Evolutionary conservation across 305 asterid species (phyloP).

Genomic region (Solanum chacoense): DNA sequence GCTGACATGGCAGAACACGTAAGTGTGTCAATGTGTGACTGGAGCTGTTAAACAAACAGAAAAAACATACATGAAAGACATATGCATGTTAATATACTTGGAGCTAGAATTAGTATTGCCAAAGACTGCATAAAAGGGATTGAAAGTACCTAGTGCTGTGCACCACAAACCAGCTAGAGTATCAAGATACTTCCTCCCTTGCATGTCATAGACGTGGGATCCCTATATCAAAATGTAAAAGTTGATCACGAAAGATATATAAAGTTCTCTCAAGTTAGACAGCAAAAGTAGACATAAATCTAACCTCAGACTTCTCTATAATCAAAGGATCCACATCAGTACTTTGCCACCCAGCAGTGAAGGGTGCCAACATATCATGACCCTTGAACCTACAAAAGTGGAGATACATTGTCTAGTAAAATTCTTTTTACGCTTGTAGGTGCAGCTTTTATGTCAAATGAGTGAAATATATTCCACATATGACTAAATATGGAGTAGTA

Average conservation of each 20-base stretch:
- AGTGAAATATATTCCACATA: not conserved
- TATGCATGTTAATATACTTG: not conserved
- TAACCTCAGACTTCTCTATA: slow-evolving; percentile 80
- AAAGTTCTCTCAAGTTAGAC: not conserved
- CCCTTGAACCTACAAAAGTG: slow-evolving; percentile 52
- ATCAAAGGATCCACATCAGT: slow-evolving; percentile 66
- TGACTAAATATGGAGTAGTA: not conserved
- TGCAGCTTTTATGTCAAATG: not conserved
- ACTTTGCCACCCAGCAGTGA: slow-evolving; percentile 91
- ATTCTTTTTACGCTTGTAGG: not conserved
- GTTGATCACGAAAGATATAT: not conserved
- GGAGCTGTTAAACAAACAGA: not conserved
- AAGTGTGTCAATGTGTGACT: not conserved
- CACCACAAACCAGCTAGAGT: slow-evolving; percentile 98
- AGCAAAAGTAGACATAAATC: not conserved
- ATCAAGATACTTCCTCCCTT: slow-evolving; percentile 82
- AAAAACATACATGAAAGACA: not conserved
- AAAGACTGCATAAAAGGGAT: slow-evolving; percentile 1
- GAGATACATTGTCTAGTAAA: slow-evolving; percentile 4
- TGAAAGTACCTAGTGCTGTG: slow-evolving; percentile 60
- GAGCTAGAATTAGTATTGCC: not conserved
- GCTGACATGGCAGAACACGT: not conserved
- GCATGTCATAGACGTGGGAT: slow-evolving; percentile 64
- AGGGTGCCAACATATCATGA: slow-evolving; percentile 94
- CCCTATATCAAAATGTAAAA: slow-evolving; percentile 33